A percentile compares a stretch with the other conserved stretches of the same genome.
Conservation (phyloP, 805 yeast genomes). For the Cyberlindnera xylosilytica region DNA sequence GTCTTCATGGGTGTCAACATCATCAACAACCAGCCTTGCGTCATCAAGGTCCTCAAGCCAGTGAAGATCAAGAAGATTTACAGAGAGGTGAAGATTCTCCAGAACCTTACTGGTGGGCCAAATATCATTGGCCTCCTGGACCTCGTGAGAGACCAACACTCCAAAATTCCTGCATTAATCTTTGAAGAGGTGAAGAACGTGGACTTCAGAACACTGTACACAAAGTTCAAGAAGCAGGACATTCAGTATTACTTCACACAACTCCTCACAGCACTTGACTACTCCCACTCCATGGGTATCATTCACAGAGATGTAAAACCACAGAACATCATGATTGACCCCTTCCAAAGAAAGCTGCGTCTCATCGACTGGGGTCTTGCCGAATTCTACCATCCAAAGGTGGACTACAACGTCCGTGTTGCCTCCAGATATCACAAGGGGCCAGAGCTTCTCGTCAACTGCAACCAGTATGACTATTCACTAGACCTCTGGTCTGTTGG, state of each 20-base stretch:
- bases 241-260: slow-evolving; percentile 81
- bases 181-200: slow-evolving; percentile 83
- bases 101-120: slow-evolving; percentile 82
- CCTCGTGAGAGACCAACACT: slow-evolving; percentile 74
- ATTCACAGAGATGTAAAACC: slow-evolving; percentile 97
- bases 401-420: slow-evolving; percentile 88
- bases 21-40: slow-evolving; percentile 60
- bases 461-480: slow-evolving; percentile 86
- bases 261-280: slow-evolving; percentile 79
- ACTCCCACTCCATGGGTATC: slow-evolving; percentile 90
- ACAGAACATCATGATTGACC: slow-evolving; percentile 94
- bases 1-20: slow-evolving; percentile 84
- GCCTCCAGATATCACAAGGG: slow-evolving; percentile 94
- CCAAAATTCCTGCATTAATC: slow-evolving; percentile 81
- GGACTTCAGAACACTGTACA: slow-evolving; percentile 78
- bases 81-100: slow-evolving; percentile 83
- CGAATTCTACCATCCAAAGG: slow-evolving; percentile 86
- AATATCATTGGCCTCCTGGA: slow-evolving; percentile 76
- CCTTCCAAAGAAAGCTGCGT: slow-evolving; percentile 61
- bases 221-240: slow-evolving; percentile 71
- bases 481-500: slow-evolving; percentile 94
- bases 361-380: slow-evolving; percentile 96
- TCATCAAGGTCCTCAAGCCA: slow-evolving; percentile 88
- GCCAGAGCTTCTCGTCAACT: slow-evolving; percentile 84
- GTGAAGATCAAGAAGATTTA: slow-evolving; percentile 89